Evolutionary conservation across 2,329 filamentous ascomycete species (phyloP), one percentile per base, ranked within the genome.

Genomic region (Colletotrichum theobromicola): DNA sequence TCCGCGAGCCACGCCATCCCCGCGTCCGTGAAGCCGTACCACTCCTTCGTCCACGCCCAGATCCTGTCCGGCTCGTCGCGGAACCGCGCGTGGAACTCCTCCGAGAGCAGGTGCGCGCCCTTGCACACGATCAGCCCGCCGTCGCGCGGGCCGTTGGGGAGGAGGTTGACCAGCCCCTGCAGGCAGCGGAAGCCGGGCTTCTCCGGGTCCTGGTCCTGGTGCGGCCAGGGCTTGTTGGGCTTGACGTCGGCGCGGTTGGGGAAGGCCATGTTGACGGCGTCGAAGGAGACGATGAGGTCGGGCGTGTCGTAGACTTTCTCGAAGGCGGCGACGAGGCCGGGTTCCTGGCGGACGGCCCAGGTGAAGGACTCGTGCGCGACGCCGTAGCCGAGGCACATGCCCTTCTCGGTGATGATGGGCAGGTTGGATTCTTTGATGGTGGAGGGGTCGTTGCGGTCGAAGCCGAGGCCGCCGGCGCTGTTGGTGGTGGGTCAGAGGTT

Each of bases 361-460:
- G 67, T 57, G 58, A 70, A 70, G 58, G 24, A 37, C 30, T 70
- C 67, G 67, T 70, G 67, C 8, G 67, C 67, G 21, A 70, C 35
- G 42, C 67, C 67, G 67, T 70, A 70, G 58, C 67, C 67, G 18
- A 71, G 53, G 53, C 61, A 67, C 62, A 67, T 71, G 34, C 69
- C 69, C 69, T 71, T 71, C 50, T 67, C 69, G 16, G 35, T 61
- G 62, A 67, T 71, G 69, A 71, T 53, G 35, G 69, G 62, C 24
- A 71, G 69, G 62, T 76, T 82, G 8, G 84, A 82, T 63, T 76
- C 74, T 28, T 77, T 55, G 79, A 83, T 42, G 82, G 86, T 79
- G 80, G 82, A 75, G 82, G 86, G 74, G 79, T 83, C 78, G 82
- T 82, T 34, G 82, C 85, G 70, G 78, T 77, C 65, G 72, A 75